These are phyloP conservation scores for Debaryomyces sp. DNA, from an alignment of 1,139 yeast genomes.

Conservation along the genomic window DNA sequence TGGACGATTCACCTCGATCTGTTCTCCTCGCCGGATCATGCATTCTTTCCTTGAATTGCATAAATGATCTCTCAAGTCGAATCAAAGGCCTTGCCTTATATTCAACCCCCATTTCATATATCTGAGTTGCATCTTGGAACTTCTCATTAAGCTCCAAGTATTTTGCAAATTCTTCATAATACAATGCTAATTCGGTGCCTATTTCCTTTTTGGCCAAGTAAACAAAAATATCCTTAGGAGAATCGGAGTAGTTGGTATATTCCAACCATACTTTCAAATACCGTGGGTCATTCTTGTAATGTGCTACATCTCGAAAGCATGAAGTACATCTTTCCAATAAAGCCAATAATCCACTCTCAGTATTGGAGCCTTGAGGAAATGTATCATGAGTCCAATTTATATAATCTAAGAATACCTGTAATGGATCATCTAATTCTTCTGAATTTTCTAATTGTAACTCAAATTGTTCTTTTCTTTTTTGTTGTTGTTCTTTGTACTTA, in stretches of 20 bases:
- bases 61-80: slow-evolving; percentile 54
- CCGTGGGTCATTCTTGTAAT: slow-evolving; percentile 80
- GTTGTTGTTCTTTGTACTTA: slow-evolving; percentile 30
- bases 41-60: slow-evolving; percentile 36
- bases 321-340: slow-evolving; percentile 75
- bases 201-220: slow-evolving; percentile 76
- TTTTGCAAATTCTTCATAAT: slow-evolving; percentile 80
- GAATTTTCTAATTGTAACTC: slow-evolving; percentile 47
- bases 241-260: slow-evolving; percentile 68
- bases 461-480: slow-evolving; percentile 41
- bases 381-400: slow-evolving; percentile 69
- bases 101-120: slow-evolving; percentile 64
- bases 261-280: slow-evolving; percentile 81
- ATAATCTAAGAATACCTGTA: slow-evolving; percentile 71
- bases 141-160: slow-evolving; percentile 58
- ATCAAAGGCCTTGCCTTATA: slow-evolving; percentile 64
- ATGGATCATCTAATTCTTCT: slow-evolving; percentile 78
- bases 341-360: slow-evolving; percentile 67
- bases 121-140: slow-evolving; percentile 61
- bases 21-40: background rate
- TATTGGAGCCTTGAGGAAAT: slow-evolving; percentile 68
- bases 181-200: slow-evolving; percentile 67
- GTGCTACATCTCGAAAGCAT: slow-evolving; percentile 61
- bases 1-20: slow-evolving; percentile 3
- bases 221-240: slow-evolving; percentile 71